Percentiles rank a stretch among this genome's conserved stretches.
phyloP scores from a whole-genome alignment of 768 basidiomycete species.

The Russula olivacea region DNA sequence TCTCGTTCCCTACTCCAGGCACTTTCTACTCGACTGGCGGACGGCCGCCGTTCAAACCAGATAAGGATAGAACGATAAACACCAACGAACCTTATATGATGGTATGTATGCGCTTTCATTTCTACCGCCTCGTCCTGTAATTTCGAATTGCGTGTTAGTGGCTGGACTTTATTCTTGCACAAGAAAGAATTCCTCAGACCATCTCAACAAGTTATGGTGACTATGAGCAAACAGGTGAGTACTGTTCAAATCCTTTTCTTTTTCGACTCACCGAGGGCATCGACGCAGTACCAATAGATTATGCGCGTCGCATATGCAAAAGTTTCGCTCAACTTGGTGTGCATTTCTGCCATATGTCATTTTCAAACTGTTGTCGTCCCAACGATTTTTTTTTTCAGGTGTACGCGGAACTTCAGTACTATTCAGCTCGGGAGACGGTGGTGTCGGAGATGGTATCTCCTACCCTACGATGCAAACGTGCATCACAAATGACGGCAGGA shows the following conservation, averaged over 20 bases:
- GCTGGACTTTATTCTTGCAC: slow-evolving; percentile 53
- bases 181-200: slow-evolving; percentile 44
- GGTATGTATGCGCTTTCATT: slow-evolving; percentile 29
- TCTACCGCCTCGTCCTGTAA: background rate
- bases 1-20: slow-evolving; percentile 54
- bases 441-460: slow-evolving; percentile 58
- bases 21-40: slow-evolving; percentile 62
- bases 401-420: slow-evolving; percentile 60
- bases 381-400: slow-evolving; percentile 34
- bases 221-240: slow-evolving; percentile 57
- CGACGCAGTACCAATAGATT: slow-evolving; percentile 47
- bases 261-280: slow-evolving; percentile 16
- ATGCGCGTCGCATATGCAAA: slow-evolving; percentile 51
- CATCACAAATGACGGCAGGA: slow-evolving; percentile 52
- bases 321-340: slow-evolving; percentile 59
- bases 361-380: background rate
- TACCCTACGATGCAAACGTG: slow-evolving; percentile 53
- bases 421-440: slow-evolving; percentile 66
- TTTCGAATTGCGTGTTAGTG: slow-evolving; percentile 37
- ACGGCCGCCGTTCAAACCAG: slow-evolving; percentile 51
- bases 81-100: slow-evolving; percentile 46
- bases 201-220: slow-evolving; percentile 74
- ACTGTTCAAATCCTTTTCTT: slow-evolving; percentile 32
- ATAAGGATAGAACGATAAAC: slow-evolving; percentile 36
- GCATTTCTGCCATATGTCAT: slow-evolving; percentile 7